Percentiles rank a stretch among this genome's conserved stretches.
Evolutionary conservation across 1,284 basidiomycete species (phyloP).

Genomic region (Puccinia novopanici): DNA sequence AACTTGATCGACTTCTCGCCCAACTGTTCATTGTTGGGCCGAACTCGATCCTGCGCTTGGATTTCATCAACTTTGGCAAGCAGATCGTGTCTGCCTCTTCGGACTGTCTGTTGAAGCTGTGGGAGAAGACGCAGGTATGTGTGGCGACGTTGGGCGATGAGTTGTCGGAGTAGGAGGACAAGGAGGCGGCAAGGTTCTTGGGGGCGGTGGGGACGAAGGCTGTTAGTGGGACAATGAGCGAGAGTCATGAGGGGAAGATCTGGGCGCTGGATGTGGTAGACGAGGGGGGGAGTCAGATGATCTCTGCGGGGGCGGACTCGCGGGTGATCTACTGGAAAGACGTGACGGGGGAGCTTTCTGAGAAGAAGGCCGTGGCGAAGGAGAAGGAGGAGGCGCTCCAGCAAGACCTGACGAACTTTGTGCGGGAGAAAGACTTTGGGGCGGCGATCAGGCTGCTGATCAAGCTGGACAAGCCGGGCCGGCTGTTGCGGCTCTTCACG

Average conservation of each 20-base stretch:
- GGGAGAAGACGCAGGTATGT: conserved; percentile 88
- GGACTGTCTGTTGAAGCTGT: conserved; percentile 92
- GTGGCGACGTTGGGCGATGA: conserved; percentile 88
- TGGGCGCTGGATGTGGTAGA: conserved; percentile 83
- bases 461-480: conserved; percentile 86
- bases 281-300: conserved; percentile 72
- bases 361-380: conserved; percentile 71
- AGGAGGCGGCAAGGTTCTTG: conserved; percentile 64
- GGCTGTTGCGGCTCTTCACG: conserved; percentile 78
- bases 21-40: conserved; percentile 82
- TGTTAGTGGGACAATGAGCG: conserved; percentile 40
- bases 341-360: conserved; percentile 75
- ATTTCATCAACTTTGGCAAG: conserved; percentile 79
- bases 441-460: conserved; percentile 87
- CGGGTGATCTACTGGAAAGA: conserved; percentile 92
- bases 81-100: conserved; percentile 86
- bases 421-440: conserved; percentile 83
- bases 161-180: conserved; percentile 71
- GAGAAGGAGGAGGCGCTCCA: conserved; percentile 79
- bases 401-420: conserved; percentile 90
- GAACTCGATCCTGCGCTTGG: conserved; percentile 90
- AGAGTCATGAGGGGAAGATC: conserved; percentile 64
- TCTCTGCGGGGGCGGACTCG: conserved; percentile 92
- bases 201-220: conserved; percentile 13
- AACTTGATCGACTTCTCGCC: conserved; percentile 92